phyloP scores from a whole-genome alignment of 1,284 basidiomycete species.

The Ceratobasidium sp. region DNA sequence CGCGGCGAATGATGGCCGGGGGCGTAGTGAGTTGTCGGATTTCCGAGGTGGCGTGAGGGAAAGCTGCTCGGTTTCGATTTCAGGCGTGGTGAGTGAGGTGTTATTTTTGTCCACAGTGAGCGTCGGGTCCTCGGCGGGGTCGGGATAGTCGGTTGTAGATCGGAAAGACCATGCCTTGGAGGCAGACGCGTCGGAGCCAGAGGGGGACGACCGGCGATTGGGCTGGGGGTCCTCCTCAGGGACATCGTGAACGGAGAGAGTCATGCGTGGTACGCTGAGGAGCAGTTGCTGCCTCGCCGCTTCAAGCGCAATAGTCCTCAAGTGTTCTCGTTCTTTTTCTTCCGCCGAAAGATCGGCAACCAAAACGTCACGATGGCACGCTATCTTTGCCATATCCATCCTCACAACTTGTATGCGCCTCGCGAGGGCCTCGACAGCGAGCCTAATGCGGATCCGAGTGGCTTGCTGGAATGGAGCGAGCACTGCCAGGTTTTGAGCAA shows the following conservation, averaged over 20 bases:
- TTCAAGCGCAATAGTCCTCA: conserved; percentile 78
- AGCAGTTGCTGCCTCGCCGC: conserved; percentile 75
- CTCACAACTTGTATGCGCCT: conserved; percentile 76
- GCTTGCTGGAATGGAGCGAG: conserved; percentile 88
- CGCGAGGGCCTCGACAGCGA: conserved; percentile 74
- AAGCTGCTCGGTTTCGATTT: conserved; percentile 18
- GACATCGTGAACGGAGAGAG: conserved; percentile 23
- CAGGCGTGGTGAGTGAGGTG: conserved; percentile 36
- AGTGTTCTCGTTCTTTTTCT: conserved; percentile 73
- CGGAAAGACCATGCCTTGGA: conserved; percentile 46
- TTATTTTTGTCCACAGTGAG: conserved; percentile 33
- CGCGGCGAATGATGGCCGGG: conserved; percentile 66
- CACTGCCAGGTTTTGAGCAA: conserved; percentile 85
- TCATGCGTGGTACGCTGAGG: conserved; percentile 38
- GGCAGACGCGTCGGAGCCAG: conserved; percentile 32
- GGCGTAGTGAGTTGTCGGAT: conserved; percentile 56
- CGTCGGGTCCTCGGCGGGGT: conserved; percentile 26
- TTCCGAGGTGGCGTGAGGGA: conserved; percentile 49
- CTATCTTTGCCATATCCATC: conserved; percentile 79
- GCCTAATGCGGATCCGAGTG: conserved; percentile 81
- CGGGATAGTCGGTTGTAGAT: conserved; percentile 43
- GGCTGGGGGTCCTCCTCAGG: conserved; percentile 19
- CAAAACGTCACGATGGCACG: conserved; percentile 82
- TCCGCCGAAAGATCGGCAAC: conserved; percentile 80
- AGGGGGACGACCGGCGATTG: conserved; percentile 24